These are phyloP conservation scores for Bolboschoenoplectus hybrid DNA, from an alignment of 202 grass and related monocot species.

Conservation along the genomic window DNA sequence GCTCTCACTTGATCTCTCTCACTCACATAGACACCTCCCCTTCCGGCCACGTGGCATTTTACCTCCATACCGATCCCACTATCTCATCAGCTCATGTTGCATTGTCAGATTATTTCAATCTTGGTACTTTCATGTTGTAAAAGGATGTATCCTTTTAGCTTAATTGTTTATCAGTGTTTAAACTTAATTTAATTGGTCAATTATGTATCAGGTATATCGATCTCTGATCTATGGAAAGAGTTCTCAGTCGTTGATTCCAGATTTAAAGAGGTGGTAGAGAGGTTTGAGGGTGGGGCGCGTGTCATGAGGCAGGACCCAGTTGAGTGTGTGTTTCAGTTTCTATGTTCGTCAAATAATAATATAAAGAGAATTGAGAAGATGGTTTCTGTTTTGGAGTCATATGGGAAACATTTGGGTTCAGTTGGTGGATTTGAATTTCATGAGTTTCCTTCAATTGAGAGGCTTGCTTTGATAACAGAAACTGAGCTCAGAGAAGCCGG, in stretches of 20 bases:
- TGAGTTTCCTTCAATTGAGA: constrained; percentile 70
- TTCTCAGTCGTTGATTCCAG: constrained; percentile 63
- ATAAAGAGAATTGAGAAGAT: constrained; percentile 95
- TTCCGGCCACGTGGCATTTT: constrained; percentile 56
- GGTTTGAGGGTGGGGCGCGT: constrained; percentile 61
- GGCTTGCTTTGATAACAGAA: constrained; percentile 62
- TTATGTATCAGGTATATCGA: constrained; percentile 47
- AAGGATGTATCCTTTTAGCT: neutral
- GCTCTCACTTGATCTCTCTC: constrained; percentile 77
- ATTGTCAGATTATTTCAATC: constrained; percentile 73
- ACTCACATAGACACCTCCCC: constrained; percentile 52
- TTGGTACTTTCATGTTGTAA: constrained; percentile 23
- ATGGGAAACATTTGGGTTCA: constrained; percentile 64
- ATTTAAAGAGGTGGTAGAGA: constrained; percentile 59
- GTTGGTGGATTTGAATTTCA: constrained; percentile 79
- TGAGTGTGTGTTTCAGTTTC: constrained; percentile 94
- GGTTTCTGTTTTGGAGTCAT: constrained; percentile 67
- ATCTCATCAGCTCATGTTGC: constrained; percentile 41
- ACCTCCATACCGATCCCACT: constrained; percentile 54
- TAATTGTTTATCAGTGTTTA: neutral
- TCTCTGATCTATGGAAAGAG: constrained; percentile 72
- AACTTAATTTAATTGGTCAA: constrained; percentile 17
- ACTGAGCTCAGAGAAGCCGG: constrained; percentile 74
- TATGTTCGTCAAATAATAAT: constrained; percentile 98
- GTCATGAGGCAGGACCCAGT: constrained; percentile 88